Conservation (phyloP, 352 stramenopile genomes). For the Phytopythium oedochilum region DNA sequence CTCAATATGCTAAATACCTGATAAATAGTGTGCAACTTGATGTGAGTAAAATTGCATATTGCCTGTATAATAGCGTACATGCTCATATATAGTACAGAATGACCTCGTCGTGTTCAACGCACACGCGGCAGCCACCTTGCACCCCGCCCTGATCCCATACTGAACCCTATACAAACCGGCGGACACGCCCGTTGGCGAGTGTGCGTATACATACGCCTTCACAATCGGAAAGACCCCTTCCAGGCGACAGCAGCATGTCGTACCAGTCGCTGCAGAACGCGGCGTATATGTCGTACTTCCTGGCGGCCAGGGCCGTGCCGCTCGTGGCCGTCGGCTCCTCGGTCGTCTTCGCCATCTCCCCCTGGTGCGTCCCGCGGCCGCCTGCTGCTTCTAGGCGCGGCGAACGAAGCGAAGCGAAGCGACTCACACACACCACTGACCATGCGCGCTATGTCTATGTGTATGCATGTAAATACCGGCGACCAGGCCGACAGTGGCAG, state of each 20-base stretch:
- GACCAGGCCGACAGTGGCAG: conserved; percentile 48
- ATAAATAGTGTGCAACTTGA: no score
- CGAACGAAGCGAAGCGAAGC: no score
- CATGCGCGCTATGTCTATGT: not conserved
- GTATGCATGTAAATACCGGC: no score
- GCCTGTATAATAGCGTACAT: no score
- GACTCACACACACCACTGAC: no score
- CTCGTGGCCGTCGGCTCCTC: conserved; percentile 53
- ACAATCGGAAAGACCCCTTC: not conserved
- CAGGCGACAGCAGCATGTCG: no score
- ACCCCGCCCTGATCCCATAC: not conserved
- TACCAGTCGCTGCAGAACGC: conserved; percentile 58
- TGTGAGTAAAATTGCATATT: no score
- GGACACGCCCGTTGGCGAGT: not conserved
- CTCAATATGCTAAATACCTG: no score
- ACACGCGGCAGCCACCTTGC: not conserved
- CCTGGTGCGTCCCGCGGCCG: conserved; percentile 27
- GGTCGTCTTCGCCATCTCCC: conserved; percentile 66
- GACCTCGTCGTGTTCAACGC: no score
- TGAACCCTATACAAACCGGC: not conserved
- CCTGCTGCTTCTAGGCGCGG: not conserved
- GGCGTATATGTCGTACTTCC: conserved; percentile 68
- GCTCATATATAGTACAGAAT: no score
- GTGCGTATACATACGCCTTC: no score
- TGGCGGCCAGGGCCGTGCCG: conserved; percentile 55